Conservation (phyloP, 1,284 basidiomycete genomes). For the Marasmius fiardii region DNA sequence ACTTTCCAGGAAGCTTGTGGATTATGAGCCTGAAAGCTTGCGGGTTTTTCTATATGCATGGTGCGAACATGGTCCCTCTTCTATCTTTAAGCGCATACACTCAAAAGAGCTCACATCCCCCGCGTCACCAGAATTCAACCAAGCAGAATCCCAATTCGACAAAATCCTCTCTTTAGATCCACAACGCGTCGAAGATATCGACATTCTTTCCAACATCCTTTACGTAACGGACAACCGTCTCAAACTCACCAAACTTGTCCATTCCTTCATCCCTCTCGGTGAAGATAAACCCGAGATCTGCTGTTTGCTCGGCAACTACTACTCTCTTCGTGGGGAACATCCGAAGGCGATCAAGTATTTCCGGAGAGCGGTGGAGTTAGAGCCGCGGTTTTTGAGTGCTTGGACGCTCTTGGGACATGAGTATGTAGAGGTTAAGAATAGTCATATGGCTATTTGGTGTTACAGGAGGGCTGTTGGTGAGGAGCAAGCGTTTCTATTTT, state of each 20-base stretch:
- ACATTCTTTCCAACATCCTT: constrained; percentile 95
- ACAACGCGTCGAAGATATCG: constrained; percentile 91
- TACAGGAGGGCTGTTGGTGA: constrained; percentile 82
- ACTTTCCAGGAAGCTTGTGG: constrained; percentile 85
- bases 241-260: constrained; percentile 89
- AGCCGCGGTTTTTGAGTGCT: constrained; percentile 91
- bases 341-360: constrained; percentile 97
- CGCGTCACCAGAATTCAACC: constrained; percentile 91
- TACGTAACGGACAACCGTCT: constrained; percentile 91
- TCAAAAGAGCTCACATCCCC: too few relatives aligned
- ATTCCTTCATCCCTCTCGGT: constrained; percentile 85
- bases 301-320: constrained; percentile 95
- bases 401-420: constrained; percentile 99
- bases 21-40: constrained; percentile 84
- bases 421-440: constrained; percentile 98
- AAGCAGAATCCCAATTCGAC: constrained; percentile 83
- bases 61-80: too few relatives aligned
- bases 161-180: constrained; percentile 80
- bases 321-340: constrained; percentile 90
- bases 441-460: constrained; percentile 96
- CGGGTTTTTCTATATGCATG: constrained; percentile 87
- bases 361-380: constrained; percentile 88
- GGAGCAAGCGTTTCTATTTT: neutral
- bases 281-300: constrained; percentile 93
- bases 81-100: too few relatives aligned